Evolutionary conservation across 345 rosid genomes (phyloP).

Genomic region (Theobroma cacao): DNA sequence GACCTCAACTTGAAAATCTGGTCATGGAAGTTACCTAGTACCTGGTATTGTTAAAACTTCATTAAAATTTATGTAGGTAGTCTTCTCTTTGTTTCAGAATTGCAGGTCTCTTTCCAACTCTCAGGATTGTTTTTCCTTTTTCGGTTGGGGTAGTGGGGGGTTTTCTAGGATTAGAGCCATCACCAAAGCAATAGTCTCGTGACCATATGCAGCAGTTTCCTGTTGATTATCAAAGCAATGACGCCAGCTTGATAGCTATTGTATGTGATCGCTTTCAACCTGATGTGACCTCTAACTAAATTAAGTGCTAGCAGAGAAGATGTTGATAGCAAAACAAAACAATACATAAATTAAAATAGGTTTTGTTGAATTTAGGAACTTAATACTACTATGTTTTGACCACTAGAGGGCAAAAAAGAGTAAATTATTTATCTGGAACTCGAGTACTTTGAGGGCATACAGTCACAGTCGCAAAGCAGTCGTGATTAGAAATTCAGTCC

Average conservation of each 20-base stretch:
- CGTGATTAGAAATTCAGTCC: not conserved
- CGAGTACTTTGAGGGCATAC: not conserved
- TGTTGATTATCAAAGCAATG: slow-evolving; percentile 11
- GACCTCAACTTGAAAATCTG: no score
- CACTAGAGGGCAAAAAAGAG: not conserved
- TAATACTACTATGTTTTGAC: not conserved
- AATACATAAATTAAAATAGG: not conserved
- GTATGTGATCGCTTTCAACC: not conserved
- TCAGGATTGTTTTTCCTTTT: no score
- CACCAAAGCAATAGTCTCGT: not conserved
- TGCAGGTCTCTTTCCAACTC: no score
- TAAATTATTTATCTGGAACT: no score
- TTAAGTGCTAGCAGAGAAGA: not conserved
- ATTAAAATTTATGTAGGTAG: no score
- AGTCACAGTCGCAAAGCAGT: not conserved
- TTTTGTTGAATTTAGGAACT: not conserved
- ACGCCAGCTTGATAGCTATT: not conserved
- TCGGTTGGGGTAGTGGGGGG: no score
- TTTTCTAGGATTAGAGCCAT: not conserved
- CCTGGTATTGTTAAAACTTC: no score
- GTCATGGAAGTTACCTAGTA: no score
- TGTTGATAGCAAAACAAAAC: not conserved
- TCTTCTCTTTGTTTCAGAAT: no score
- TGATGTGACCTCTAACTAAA: not conserved
- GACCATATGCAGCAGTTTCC: not conserved